phyloP scores from a whole-genome alignment of 2,329 filamentous ascomycete species.

The Ophiosphaerella narmari region DNA sequence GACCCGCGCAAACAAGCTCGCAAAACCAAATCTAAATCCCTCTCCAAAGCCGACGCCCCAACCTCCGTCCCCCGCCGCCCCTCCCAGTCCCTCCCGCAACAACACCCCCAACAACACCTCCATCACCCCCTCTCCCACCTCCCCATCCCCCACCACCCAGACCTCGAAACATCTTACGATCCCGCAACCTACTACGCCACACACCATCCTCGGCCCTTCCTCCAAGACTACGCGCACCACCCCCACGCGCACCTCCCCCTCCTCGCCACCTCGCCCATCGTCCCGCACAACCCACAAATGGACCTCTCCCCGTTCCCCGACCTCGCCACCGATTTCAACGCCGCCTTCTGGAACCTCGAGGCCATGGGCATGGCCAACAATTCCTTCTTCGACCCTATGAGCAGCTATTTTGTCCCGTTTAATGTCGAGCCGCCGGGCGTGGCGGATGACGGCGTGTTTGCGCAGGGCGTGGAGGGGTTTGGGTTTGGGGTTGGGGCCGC shows the following conservation, averaged over 20 bases:
- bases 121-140: constrained; percentile 37
- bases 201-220: constrained; percentile 32
- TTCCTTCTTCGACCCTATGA: constrained; percentile 52
- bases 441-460: constrained; percentile 45
- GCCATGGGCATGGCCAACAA: constrained; percentile 30
- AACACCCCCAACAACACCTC: constrained; percentile 36
- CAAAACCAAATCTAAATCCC: constrained; percentile 45
- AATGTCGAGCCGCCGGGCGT: constrained; percentile 75
- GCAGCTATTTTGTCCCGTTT: constrained; percentile 91
- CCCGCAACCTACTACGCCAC: constrained; percentile 33
- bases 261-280: constrained; percentile 38
- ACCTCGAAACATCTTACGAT: constrained; percentile 34
- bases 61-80: constrained; percentile 27
- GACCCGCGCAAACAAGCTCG: constrained; percentile 58
- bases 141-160: constrained; percentile 37
- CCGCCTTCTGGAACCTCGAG: constrained; percentile 42
- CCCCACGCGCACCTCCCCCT: constrained; percentile 45
- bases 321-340: constrained; percentile 36
- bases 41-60: constrained; percentile 35
- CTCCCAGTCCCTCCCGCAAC: constrained; percentile 20
- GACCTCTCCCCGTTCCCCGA: constrained; percentile 42
- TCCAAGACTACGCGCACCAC: constrained; percentile 55
- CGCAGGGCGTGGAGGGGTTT: constrained; percentile 18
- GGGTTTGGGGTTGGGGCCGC: constrained; percentile 27
- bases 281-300: constrained; percentile 38